Conservation (phyloP, 2,329 filamentous ascomycete species). For the Aspergillus proliferans region DNA sequence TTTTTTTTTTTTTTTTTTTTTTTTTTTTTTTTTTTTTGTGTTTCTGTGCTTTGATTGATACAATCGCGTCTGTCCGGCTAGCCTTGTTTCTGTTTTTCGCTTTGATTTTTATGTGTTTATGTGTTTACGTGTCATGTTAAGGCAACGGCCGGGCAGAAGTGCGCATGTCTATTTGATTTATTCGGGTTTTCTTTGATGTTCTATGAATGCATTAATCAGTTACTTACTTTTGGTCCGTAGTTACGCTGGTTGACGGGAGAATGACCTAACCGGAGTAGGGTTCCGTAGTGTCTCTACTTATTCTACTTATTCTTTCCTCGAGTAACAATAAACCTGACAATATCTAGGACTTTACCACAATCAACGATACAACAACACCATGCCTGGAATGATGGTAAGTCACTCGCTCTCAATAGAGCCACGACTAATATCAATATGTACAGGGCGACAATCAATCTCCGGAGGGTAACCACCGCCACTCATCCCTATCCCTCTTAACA, state of each 20-base stretch:
- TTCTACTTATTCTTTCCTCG: neutral
- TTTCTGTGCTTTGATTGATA: slow-evolving; percentile 36
- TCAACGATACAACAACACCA: slow-evolving; percentile 1
- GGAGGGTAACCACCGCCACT: slow-evolving; percentile 1
- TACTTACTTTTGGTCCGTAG: neutral
- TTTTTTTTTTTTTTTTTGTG: slow-evolving; percentile 2
- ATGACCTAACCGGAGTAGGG: neutral
- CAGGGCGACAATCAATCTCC: slow-evolving; percentile 9
- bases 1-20: slow-evolving; percentile 2
- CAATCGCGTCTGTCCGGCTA: slow-evolving; percentile 42
- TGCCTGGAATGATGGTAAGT: slow-evolving; percentile 12
- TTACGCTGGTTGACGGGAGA: neutral
- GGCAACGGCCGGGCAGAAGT: slow-evolving; percentile 40
- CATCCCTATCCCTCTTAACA: neutral
- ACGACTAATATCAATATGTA: neutral
- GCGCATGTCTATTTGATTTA: slow-evolving; percentile 31
- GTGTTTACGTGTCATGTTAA: slow-evolving; percentile 15
- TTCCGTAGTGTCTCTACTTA: neutral
- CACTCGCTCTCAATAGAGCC: neutral
- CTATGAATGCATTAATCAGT: neutral
- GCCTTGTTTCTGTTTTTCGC: slow-evolving; percentile 15
- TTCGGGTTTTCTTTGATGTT: slow-evolving; percentile 13
- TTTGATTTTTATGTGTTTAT: slow-evolving; percentile 10
- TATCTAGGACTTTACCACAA: neutral
- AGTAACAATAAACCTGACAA: neutral